These are phyloP conservation scores for Taphrina pruni DNA, from an alignment of 1,139 yeast species.

Conservation along the genomic window DNA sequence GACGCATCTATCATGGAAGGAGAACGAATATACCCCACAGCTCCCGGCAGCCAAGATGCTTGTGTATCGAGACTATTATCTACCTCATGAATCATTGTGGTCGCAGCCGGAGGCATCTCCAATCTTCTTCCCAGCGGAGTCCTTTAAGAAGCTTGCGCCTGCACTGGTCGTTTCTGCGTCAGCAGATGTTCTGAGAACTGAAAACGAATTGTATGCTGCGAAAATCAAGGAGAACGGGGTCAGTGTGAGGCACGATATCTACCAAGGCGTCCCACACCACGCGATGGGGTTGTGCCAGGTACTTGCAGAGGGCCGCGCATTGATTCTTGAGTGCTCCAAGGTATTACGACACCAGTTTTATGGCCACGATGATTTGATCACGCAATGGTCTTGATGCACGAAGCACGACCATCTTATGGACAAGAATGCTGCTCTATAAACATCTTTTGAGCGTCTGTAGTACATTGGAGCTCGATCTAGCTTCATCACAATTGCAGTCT, in stretches of 20 bases:
- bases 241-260: conserved; percentile 52
- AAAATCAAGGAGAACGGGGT: conserved; percentile 56
- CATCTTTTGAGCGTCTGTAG: too few species aligned
- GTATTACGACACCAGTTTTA: conserved; percentile 25
- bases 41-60: conserved; percentile 60
- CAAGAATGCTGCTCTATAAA: too few species aligned
- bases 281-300: conserved; percentile 60
- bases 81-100: conserved; percentile 54
- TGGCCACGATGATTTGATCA: conserved; percentile 21
- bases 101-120: conserved; percentile 59
- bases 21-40: conserved; percentile 57
- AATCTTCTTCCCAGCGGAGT: conserved; percentile 55
- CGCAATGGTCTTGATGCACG: neutral
- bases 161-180: conserved; percentile 57
- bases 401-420: neutral
- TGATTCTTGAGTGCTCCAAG: conserved; percentile 48
- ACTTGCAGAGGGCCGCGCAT: conserved; percentile 55
- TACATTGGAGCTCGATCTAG: too few species aligned
- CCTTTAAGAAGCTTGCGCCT: conserved; percentile 56
- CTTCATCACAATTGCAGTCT: neutral
- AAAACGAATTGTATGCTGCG: conserved; percentile 57
- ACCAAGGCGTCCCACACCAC: conserved; percentile 59
- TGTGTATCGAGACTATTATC: conserved; percentile 58
- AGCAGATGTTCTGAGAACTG: conserved; percentile 58
- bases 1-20: conserved; percentile 50